Evolutionary conservation across 768 basidiomycete species (phyloP).

Genomic region (Pleurotus tuber-regium): DNA sequence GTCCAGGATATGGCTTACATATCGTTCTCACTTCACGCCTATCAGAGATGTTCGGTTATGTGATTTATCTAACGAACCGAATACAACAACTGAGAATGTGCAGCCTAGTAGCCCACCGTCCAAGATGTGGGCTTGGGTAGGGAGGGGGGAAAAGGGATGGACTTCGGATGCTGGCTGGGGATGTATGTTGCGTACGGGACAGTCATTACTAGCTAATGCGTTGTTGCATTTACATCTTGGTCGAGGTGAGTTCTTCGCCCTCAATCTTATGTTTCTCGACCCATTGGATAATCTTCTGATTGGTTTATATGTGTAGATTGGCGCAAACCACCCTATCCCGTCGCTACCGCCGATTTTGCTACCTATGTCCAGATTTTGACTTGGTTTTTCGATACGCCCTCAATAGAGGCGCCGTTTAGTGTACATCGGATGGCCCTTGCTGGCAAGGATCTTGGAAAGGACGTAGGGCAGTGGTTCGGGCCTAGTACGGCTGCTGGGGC

Average conservation of each 20-base stretch:
- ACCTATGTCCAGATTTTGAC: slow-evolving; percentile 89
- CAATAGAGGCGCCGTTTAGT: slow-evolving; percentile 83
- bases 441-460: slow-evolving; percentile 92
- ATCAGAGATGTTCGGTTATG: slow-evolving; percentile 61
- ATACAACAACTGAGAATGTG: slow-evolving; percentile 10
- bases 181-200: slow-evolving; percentile 88
- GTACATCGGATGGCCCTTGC: slow-evolving; percentile 96
- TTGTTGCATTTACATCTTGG: slow-evolving; percentile 75
- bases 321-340: slow-evolving; percentile 67
- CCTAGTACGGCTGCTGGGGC: slow-evolving; percentile 97
- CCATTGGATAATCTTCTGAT: no score
- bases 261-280: no score
- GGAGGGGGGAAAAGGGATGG: slow-evolving; percentile 72
- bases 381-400: slow-evolving; percentile 94
- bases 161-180: slow-evolving; percentile 89
- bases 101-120: slow-evolving; percentile 30
- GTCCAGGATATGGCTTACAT: slow-evolving; percentile 87
- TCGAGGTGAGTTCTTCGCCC: slow-evolving; percentile 31
- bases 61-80: slow-evolving; percentile 28
- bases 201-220: slow-evolving; percentile 79
- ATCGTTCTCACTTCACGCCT: slow-evolving; percentile 82
- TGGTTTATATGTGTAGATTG: no score
- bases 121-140: slow-evolving; percentile 63
- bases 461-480: slow-evolving; percentile 97
- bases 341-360: slow-evolving; percentile 66